phyloP scores from a whole-genome alignment of 2,329 filamentous ascomycete genomes.

The Paecilomyces formosus region DNA sequence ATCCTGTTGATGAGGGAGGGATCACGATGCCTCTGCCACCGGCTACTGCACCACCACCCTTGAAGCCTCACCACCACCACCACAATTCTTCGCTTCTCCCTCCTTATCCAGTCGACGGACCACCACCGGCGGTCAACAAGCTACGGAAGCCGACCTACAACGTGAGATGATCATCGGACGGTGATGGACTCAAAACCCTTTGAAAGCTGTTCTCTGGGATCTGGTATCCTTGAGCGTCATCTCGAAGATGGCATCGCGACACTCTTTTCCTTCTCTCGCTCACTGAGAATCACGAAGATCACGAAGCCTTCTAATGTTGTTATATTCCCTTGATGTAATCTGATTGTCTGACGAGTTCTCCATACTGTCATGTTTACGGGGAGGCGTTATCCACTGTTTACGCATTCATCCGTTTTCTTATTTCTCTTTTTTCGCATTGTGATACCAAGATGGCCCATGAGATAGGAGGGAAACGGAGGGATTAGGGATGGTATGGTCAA shows the following conservation, averaged over 20 bases:
- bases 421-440: not conserved
- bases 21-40: slow-evolving; percentile 30
- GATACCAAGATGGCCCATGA: not conserved
- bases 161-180: slow-evolving; percentile 33
- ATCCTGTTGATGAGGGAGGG: slow-evolving; percentile 28
- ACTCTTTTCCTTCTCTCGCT: not conserved
- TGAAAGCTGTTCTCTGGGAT: not conserved
- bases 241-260: not conserved
- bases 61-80: slow-evolving; percentile 1
- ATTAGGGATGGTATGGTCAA: not conserved
- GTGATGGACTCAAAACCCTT: too few species aligned
- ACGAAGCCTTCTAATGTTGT: not conserved
- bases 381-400: not conserved
- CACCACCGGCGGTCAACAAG: slow-evolving; percentile 78
- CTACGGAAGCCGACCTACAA: slow-evolving; percentile 73
- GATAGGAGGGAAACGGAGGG: not conserved
- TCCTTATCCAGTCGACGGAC: slow-evolving; percentile 75
- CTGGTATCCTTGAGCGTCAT: not conserved
- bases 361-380: not conserved
- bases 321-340: not conserved
- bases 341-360: not conserved
- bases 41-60: slow-evolving; percentile 19
- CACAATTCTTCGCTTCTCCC: slow-evolving; percentile 30
- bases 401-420: not conserved
- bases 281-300: not conserved